phyloP scores from a whole-genome alignment of 768 basidiomycete species.

The Kwoniella europaea region DNA sequence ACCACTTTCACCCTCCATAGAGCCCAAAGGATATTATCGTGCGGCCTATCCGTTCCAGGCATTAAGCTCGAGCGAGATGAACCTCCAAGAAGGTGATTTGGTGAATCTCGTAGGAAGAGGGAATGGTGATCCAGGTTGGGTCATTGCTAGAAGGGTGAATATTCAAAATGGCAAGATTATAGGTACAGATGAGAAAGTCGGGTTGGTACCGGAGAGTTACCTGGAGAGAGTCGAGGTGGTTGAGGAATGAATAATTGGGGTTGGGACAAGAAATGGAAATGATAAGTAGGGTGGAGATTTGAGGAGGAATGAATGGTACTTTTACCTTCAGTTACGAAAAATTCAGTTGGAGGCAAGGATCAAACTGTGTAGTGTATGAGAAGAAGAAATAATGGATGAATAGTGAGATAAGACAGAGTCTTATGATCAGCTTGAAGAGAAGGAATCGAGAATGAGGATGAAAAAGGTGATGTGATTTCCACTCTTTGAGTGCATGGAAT shows the following conservation, averaged over 20 bases:
- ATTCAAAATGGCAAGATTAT: slow-evolving; percentile 15
- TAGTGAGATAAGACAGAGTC: too few relatives aligned
- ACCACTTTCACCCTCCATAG: slow-evolving; percentile 15
- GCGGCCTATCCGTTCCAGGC: slow-evolving; percentile 47
- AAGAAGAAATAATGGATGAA: too few relatives aligned
- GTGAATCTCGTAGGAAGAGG: slow-evolving; percentile 46
- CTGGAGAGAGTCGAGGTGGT: slow-evolving; percentile 28
- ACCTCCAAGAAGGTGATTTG: slow-evolving; percentile 46
- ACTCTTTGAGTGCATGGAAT: too few relatives aligned
- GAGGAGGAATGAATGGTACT: too few relatives aligned
- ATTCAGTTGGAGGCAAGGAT: neutral
- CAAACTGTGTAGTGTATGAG: too few relatives aligned
- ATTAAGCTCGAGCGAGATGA: slow-evolving; percentile 44
- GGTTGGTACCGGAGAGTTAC: slow-evolving; percentile 40
- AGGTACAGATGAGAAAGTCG: slow-evolving; percentile 20
- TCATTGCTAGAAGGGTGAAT: slow-evolving; percentile 36
- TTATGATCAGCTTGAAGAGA: too few relatives aligned
- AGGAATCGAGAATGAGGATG: too few relatives aligned
- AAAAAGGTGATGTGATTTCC: too few relatives aligned
- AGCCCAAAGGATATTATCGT: slow-evolving; percentile 41
- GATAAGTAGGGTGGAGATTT: neutral
- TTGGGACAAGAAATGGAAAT: neutral
- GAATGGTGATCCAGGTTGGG: slow-evolving; percentile 51
- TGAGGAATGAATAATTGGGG: slow-evolving; percentile 15
- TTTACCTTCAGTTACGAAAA: too few relatives aligned